These are phyloP conservation scores for Penicillium paxilli DNA, from an alignment of 495 filamentous ascomycete genomes.

Conservation along the genomic window DNA sequence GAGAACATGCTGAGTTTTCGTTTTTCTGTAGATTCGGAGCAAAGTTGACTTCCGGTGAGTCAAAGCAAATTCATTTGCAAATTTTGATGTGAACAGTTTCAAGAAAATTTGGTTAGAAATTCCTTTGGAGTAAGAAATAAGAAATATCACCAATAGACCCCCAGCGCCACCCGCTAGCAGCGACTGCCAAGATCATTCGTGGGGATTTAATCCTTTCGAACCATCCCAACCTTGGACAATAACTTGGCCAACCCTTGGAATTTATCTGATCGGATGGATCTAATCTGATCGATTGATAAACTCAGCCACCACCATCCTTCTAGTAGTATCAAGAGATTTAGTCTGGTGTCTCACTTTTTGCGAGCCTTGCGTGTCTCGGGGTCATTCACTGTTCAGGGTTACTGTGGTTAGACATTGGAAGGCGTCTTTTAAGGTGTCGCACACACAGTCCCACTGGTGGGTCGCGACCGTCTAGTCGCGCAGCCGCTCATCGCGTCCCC, in stretches of 20 bases:
- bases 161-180: too few relatives aligned
- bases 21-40: not conserved
- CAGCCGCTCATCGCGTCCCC: not conserved
- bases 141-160: too few relatives aligned
- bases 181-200: not conserved
- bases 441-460: too few relatives aligned
- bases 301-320: not conserved
- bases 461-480: not conserved
- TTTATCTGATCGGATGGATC: slow-evolving; percentile 28
- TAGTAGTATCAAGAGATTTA: not conserved
- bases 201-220: not conserved
- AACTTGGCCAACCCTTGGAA: not conserved
- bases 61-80: not conserved
- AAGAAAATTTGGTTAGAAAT: too few relatives aligned
- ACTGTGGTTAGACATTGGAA: too few relatives aligned
- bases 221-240: not conserved
- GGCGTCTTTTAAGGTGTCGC: too few relatives aligned
- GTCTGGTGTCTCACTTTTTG: not conserved
- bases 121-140: too few relatives aligned
- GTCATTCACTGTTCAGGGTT: too few relatives aligned
- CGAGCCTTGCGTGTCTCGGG: not conserved
- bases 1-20: not conserved
- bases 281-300: slow-evolving; percentile 23
- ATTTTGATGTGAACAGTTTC: not conserved
- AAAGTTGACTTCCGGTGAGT: not conserved